phyloP scores from a whole-genome alignment of 1,284 basidiomycete species.

The Cryptococcus floricola region DNA sequence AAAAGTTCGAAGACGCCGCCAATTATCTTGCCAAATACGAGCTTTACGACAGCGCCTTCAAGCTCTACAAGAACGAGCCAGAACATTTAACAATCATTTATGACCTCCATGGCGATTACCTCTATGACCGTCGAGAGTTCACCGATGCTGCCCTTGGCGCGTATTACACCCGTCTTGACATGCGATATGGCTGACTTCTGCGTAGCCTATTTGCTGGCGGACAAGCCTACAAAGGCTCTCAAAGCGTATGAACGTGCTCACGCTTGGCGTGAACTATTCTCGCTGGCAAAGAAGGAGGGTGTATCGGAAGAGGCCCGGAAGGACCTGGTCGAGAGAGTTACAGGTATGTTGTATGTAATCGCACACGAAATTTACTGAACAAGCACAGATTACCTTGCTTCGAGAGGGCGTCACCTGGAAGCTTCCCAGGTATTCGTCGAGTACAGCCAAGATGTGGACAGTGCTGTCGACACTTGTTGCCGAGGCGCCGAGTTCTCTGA shows the following conservation, averaged over 20 bases:
- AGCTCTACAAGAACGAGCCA: conserved; percentile 65
- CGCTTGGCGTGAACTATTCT: conserved; percentile 85
- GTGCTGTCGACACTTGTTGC: conserved; percentile 69
- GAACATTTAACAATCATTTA: conserved; percentile 63
- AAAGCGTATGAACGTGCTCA: conserved; percentile 78
- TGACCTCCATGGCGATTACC: conserved; percentile 78
- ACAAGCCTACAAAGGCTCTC: conserved; percentile 66
- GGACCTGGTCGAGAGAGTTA: conserved; percentile 66
- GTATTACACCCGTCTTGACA: conserved; percentile 18
- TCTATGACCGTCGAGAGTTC: conserved; percentile 79
- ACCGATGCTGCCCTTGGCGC: conserved; percentile 74
- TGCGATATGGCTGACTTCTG: no score
- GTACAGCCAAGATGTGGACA: conserved; percentile 75
- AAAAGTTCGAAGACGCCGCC: conserved; percentile 69
- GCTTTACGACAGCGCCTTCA: conserved; percentile 69
- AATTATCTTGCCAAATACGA: conserved; percentile 74
- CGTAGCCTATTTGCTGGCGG: conserved; percentile 69
- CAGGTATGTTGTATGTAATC: conserved; percentile 55
- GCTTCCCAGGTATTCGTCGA: conserved; percentile 82
- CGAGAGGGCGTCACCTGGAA: conserved; percentile 73
- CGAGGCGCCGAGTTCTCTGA: conserved; percentile 80
- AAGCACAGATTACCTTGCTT: conserved; percentile 66
- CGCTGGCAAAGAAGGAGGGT: conserved; percentile 59
- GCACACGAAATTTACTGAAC: neutral
- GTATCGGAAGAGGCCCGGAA: conserved; percentile 57